Base-by-base conservation (phyloP, 805 yeast species). In the Wickerhamiella siamensis region DNA sequence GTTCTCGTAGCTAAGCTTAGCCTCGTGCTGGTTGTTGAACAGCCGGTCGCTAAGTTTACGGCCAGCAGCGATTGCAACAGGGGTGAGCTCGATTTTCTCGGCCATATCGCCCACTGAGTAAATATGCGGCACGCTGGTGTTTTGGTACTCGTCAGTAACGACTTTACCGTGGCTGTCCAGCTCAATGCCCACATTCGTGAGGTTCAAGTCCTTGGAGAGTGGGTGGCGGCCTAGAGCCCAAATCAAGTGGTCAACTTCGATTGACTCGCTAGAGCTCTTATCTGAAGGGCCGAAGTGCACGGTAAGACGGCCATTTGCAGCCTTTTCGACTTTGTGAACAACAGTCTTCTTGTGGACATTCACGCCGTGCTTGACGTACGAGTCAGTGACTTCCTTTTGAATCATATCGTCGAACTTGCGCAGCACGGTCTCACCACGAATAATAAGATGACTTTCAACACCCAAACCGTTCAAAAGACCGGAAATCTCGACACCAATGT, bases 31-130 rank as follows among this genome's bases (percentile, higher is more conserved):
- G 43, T 87, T 79, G 18, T 95, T 95, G 59, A 88, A 91, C 46
- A 91, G 65, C 60, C 99, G 75, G 67, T 88, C 87, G 22, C 96
- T 75, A 51, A 91, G 71, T 60, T 76, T 83, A 64, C 99, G 79
- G 47, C 99, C 99, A 8, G 98, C 87, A 31, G 98, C 96, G 65
- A 91, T 91, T 31, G 98, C 98, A 35, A 86, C 96, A 6, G 99
- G 99, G 2, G 99, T 91, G 54, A 91, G 72, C 67, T 91, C 97
- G 36, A 83, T 80, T 24, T 81, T 77, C 47, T 95, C 96, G 35
- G 83, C 80, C 46, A 88, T 93, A 61, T 91, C 99, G 56, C 99
- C 99, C 36, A 91, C 66, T 1, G 98, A 79, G 59, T 71, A 83
- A 49, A 91, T 70, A 59, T 75, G 71, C 43, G 73, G 66, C 49